Conservation (phyloP, 768 basidiomycete genomes). For the Boletus pseudopeckii region DNA sequence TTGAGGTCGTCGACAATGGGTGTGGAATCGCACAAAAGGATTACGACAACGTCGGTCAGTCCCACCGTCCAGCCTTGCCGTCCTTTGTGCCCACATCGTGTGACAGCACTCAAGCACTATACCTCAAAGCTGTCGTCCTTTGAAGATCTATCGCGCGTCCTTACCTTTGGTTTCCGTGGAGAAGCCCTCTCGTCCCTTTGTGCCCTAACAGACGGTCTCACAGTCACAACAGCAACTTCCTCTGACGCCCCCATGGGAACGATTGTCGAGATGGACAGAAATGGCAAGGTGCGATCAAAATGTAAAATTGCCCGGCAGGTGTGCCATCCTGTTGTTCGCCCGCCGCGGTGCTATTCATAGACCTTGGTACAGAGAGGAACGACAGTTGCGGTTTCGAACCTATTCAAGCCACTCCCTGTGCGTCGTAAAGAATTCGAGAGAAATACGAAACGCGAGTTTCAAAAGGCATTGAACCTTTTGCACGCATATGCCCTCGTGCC, state of each 20-base stretch:
- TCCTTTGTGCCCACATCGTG: not conserved
- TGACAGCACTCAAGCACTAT: constrained; percentile 80
- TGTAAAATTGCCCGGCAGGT: constrained; percentile 79
- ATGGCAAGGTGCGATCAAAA: constrained; percentile 55
- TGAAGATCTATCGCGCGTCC: constrained; percentile 65
- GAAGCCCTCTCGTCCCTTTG: constrained; percentile 95
- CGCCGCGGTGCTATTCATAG: not conserved
- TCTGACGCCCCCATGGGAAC: constrained; percentile 75
- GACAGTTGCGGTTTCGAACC: constrained; percentile 63
- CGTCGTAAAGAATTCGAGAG: constrained; percentile 88
- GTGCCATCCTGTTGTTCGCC: constrained; percentile 12
- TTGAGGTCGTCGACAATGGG: constrained; percentile 94
- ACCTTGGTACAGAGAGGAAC: constrained; percentile 70
- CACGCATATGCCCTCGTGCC: constrained; percentile 89
- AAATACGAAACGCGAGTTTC: constrained; percentile 86
- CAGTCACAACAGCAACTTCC: constrained; percentile 70
- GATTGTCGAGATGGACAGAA: constrained; percentile 65
- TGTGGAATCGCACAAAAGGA: constrained; percentile 77
- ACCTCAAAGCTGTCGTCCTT: constrained; percentile 88
- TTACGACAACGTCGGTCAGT: constrained; percentile 73
- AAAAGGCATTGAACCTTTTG: constrained; percentile 76
- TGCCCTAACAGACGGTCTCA: constrained; percentile 68
- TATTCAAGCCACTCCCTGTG: constrained; percentile 85
- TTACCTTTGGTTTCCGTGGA: constrained; percentile 92
- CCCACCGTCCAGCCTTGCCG: not conserved